Base-by-base conservation (phyloP, 2,329 filamentous ascomycete species). In the Trichophyton verrucosum region DNA sequence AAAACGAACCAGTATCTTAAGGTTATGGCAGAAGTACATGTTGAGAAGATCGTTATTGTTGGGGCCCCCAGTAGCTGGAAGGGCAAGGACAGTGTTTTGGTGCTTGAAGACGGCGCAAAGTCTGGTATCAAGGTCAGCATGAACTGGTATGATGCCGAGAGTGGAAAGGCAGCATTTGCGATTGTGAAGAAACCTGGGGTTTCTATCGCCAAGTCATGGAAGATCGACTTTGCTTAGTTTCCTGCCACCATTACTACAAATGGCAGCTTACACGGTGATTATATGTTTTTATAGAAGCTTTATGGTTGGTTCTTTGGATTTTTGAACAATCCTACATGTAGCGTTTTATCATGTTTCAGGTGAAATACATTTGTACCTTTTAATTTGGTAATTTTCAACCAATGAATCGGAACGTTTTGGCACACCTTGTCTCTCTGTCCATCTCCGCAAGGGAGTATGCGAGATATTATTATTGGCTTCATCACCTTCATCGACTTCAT, bases 21-120 rank as follows among this genome's bases (percentile, higher is more conserved):
- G 79, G 79, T 76, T 4, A 95, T 96, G 87, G 80, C 81, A 33
- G 79, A 82, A 51, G 90, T 97, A 2, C 77, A 81, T 6, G 84
- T 97, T 0, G 91, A 96, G 77, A 91, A 87, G 75, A 82, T 97
- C 60, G 79, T 97, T 55, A 68, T 99, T 57, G 84, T 97, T 20
- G 89, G 89, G 51, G 89, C 89, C 2, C 88, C 90, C 0, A 77
- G 80, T 38, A 75, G 77, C 20, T 96, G 91, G 91, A 81, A 81
- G 64, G 77, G 76, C 57, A 86, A 83, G 76, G 78, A 75, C 64
- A 80, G 78, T 65, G 86, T 85, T 1, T 71, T 69, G 5, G 71
- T 79, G 33, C 70, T 71, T 8, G 74, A 81, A 72, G 68, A 80
- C 82, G 70, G 72, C n/a, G 66, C 70, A 15, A 73, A 73, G 61